Percentiles rank a stretch among this genome's conserved stretches.
Conservation (phyloP, 495 filamentous ascomycete genomes). For the Terfezia claveryi region DNA sequence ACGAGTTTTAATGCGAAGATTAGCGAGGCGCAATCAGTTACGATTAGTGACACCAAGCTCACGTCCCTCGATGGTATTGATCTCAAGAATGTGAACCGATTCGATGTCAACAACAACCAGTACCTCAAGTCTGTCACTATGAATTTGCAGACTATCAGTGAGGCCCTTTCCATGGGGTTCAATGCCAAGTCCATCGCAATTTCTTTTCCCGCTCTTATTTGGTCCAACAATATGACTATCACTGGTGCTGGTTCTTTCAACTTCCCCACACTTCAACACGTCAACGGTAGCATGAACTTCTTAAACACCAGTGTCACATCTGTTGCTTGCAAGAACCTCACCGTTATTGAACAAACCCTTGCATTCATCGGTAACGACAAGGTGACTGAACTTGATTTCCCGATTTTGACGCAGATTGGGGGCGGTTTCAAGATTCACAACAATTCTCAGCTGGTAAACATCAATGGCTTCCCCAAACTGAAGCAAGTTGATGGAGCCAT, state of each 20-base stretch:
- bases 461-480: slow-evolving; percentile 45
- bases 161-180: slow-evolving; percentile 37
- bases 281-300: slow-evolving; percentile 66
- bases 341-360: slow-evolving; percentile 44
- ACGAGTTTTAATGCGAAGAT: slow-evolving; percentile 40
- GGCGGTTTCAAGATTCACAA: slow-evolving; percentile 69
- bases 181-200: slow-evolving; percentile 38
- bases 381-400: slow-evolving; percentile 57
- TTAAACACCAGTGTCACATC: slow-evolving; percentile 51
- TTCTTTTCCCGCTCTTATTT: slow-evolving; percentile 51
- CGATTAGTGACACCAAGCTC: slow-evolving; percentile 67
- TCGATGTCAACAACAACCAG: slow-evolving; percentile 68
- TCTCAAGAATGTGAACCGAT: slow-evolving; percentile 34
- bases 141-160: slow-evolving; percentile 44
- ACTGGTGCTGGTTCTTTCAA: slow-evolving; percentile 54
- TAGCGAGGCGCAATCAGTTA: slow-evolving; percentile 37
- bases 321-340: slow-evolving; percentile 62
- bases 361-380: slow-evolving; percentile 57
- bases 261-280: slow-evolving; percentile 50
- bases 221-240: slow-evolving; percentile 68
- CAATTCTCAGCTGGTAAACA: slow-evolving; percentile 47
- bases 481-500: slow-evolving; percentile 58
- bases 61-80: slow-evolving; percentile 54
- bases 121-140: slow-evolving; percentile 46
- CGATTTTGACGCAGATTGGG: slow-evolving; percentile 40